Evolutionary conservation across 2,329 filamentous ascomycete species (phyloP), one percentile per base, ranked within the genome.

Genomic region (Talaromyces sp.): DNA sequence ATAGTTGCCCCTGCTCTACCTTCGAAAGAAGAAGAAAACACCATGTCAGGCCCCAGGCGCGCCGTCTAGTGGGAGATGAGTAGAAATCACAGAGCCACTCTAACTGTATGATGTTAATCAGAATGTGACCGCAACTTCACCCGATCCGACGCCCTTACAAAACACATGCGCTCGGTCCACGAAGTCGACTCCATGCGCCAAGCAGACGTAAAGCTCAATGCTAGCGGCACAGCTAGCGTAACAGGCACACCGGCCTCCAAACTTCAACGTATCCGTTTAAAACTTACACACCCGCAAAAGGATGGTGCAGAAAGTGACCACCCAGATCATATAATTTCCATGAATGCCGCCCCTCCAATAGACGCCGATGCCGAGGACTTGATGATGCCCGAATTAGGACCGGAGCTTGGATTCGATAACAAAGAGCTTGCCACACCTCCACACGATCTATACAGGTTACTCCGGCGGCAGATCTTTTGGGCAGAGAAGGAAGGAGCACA

Each of bases 51-150:
- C n/a, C n/a, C n/a, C n/a, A n/a, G n/a, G n/a, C n/a, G n/a, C n/a
- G n/a, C n/a, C n/a, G n/a, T n/a, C n/a, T n/a, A n/a, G n/a, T n/a
- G n/a, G n/a, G n/a, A n/a, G n/a, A n/a, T n/a, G n/a, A n/a, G n/a
- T n/a, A n/a, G n/a, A n/a, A n/a, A n/a, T n/a, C 27, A 33, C 40
- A 16, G 19, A 42, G 39, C 8, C 4, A 43, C 9, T 22, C 45
- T 57, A 30, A 59, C 30, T 19, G 24, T 9, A 27, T 27, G 24
- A 46, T 44, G 2, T 29, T 36, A 13, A 5, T 42, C 36, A 96
- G 94, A 99, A 82, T 99, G 94, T 76, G 94, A 99, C 71, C 88
- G 93, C 56, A 92, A 92, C 29, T 99, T 99, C 66, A 99, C 94
- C 2, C 84, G 94, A 60, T 97, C 93, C 20, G 94, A 99, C 67